Base-by-base conservation (phyloP, 2,329 filamentous ascomycete species). In the Ophiobolus disseminans region DNA sequence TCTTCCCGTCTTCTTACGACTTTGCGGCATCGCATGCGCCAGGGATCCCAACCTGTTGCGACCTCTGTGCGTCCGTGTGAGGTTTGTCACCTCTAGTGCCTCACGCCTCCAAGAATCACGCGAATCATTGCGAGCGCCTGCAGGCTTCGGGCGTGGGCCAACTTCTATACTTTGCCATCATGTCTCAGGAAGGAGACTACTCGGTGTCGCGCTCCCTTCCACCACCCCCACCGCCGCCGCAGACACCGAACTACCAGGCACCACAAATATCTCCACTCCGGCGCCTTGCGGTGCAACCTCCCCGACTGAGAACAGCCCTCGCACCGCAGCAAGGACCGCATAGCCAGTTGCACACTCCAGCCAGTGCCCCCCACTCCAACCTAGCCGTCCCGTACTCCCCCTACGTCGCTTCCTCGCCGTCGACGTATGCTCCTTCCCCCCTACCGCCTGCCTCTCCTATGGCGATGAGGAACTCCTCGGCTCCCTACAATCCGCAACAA, bases 401-500 rank as follows among this genome's bases (percentile, higher is more conserved):
- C 26, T 72, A 68, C 50, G 64, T 40, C 44, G 58, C 66, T 50
- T 55, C 50, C 35, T 62, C 68, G 25, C 57, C 69, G 26, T 69
- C 69, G 50, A 52, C 66, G 26, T 69, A 69, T 65, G 60, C 67
- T 39, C 57, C 66, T 14, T 68, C 66, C 17, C 64, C 68, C n/a
- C 48, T 53, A 42, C 49, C 60, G 8, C 28, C 43, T 45, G 54
- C 65, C 46, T 71, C 68, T 40, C 66, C 71, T 39, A 71, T 74
- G 71, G 68, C 72, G 7, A 64, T 70, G 65, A 65, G 68, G 57
- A 64, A 57, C 49, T 49, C 65, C 37, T 60, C 59, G 28, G 65
- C 67, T 39, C 73, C 76, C 1, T 80, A 80, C 68, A 79, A 80
- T 59, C 78, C 78, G 26, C 75, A 76, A 59, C 76, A 80, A 73